Evolutionary conservation across 176 grass and related monocot genomes (phyloP), one percentile per base, ranked within the genome.

Genomic region (Ampelocalamus luodianensis): DNA sequence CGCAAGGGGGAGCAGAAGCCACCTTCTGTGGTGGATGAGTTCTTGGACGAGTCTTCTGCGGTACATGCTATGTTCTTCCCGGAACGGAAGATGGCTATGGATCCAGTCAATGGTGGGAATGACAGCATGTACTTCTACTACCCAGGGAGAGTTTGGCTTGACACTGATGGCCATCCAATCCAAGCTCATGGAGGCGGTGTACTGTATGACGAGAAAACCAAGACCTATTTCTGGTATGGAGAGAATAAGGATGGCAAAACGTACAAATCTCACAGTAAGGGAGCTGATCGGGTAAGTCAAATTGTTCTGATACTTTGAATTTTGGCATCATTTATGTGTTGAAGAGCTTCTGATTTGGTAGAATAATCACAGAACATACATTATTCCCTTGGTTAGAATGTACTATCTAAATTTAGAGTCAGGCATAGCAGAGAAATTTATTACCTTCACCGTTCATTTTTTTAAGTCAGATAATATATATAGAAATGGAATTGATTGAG

Each of bases 211-310:
- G 77, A 92, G 36, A 90, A 37, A 37, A 91, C 70, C 2, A 56
- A 85, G 50, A 90, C 81, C 27, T 94, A 92, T 82, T 99, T 92
- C 77, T 99, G 93, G 93, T 99, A 99, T 54, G 97, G 97, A 37
- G 97, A 99, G 82, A 99, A 99, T 79, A 99, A 99, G 85, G 86
- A 96, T 85, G 86, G 97, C 32, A 91, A 91, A 68, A 99, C 93
- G 10, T 96, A 99, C 89, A 91, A 91, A 55, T 84, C 88, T 85
- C 86, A 99, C 54, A 88, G 65, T 48, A 99, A 90, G 74, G 90
- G 85, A 32, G 92, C 97, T 83, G 93, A 92, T 71, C 81, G 97
- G 87, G 93, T 99, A 72, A 81, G 91, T 78, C 66, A 0, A 81
- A 50, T 36, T 87, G 27, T 83, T 86, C 18, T 65, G 5, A 20